phyloP scores from a whole-genome alignment of 306 rosid genomes.

The Styphnolobium japonicum region DNA sequence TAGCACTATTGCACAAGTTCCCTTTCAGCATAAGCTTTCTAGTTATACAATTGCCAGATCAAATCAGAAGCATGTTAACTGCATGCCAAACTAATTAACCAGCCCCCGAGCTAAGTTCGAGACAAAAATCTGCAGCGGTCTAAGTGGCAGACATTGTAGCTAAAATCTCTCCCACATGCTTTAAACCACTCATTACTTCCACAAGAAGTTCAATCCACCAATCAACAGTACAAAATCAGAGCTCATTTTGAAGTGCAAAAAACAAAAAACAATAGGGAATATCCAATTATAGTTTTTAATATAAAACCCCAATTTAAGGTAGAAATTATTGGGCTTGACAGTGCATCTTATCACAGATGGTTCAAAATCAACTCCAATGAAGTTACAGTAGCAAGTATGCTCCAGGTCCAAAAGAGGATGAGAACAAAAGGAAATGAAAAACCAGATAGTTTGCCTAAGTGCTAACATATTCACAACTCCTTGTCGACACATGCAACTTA shows the following conservation, averaged over 20 bases:
- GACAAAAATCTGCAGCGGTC: background rate
- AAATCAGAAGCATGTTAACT: background rate
- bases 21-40: too few relatives aligned
- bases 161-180: background rate
- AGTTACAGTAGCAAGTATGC: background rate
- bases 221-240: background rate
- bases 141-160: background rate
- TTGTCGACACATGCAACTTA: conserved; percentile 40
- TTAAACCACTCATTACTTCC: background rate
- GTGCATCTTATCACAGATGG: background rate
- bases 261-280: background rate
- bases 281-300: background rate
- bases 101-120: background rate
- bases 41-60: background rate
- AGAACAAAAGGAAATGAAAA: background rate
- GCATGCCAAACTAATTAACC: background rate
- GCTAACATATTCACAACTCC: conserved; percentile 36
- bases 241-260: background rate
- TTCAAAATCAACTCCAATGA: conserved; percentile 3
- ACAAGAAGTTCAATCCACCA: background rate
- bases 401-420: background rate
- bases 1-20: too few relatives aligned
- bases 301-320: background rate
- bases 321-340: background rate
- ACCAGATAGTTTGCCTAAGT: background rate